Conservation (phyloP, 148 eudicot species). For the Vaccinium vitisidaea region DNA sequence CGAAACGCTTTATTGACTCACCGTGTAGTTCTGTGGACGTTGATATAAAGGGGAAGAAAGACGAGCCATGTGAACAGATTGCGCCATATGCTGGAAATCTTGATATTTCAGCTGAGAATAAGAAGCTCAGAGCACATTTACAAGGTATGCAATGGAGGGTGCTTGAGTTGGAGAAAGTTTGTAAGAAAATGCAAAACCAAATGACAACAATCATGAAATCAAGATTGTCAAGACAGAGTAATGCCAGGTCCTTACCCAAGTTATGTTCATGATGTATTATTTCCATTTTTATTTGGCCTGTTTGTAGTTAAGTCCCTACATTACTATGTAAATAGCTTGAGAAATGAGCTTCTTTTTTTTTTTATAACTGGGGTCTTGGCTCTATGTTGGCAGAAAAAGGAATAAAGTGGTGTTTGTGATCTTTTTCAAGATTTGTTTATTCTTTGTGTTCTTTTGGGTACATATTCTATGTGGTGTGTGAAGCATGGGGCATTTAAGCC, state of each 20-base stretch:
- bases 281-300: neutral
- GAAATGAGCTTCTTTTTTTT: neutral
- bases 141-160: conserved; percentile 79
- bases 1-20: conserved; percentile 28
- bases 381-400: neutral
- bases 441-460: neutral
- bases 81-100: conserved; percentile 48
- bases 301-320: neutral
- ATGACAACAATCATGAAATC: conserved; percentile 68
- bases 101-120: conserved; percentile 44
- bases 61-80: conserved; percentile 30
- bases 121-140: conserved; percentile 53
- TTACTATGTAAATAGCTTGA: conserved; percentile 20
- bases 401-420: neutral
- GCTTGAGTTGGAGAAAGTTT: conserved; percentile 65
- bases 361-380: neutral
- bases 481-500: neutral
- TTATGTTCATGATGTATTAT: conserved; percentile 49
- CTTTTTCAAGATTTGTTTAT: neutral
- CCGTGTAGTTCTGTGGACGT: conserved; percentile 24
- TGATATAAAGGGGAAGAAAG: conserved; percentile 19
- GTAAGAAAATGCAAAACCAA: conserved; percentile 69
- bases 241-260: conserved; percentile 56
- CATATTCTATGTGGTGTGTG: neutral
- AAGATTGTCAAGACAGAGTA: conserved; percentile 40